Base-by-base conservation (phyloP, 2,329 filamentous ascomycete species). In the Neonectria magnoliae region DNA sequence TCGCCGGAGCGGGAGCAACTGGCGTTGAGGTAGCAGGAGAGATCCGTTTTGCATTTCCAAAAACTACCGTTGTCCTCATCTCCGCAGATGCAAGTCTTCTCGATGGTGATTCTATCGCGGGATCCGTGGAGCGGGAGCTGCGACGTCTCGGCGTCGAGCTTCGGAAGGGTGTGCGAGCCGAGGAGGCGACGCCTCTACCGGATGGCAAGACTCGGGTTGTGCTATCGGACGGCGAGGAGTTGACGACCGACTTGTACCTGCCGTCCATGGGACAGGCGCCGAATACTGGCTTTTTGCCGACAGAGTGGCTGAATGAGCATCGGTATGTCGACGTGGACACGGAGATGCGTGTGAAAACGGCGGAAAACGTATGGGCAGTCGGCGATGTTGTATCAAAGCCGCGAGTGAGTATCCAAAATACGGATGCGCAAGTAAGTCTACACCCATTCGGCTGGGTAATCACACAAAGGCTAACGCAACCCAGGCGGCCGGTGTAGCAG, bases 381-480 rank as follows among this genome's bases (percentile, higher is more conserved):
- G 86, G 86, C 25, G 86, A 88, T 60, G 76, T 86, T 45, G 82
- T 87, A 25, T 83, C 81, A 68, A 81, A 81, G 71, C 84, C 85
- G 22, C 79, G 81, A 25, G 82, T 87, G 6, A 86, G 86, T 1
- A 89, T 89, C 71, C 84, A 90, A 77, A 82, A 87, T 60, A 87
- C 88, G 0, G 88, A 87, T 62, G 85, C 85, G 68, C 85, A 87
- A 74, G 81, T 82, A 61, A 71, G 79, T 71, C 9, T 8, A 38
- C 18, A 20, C 16, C 4, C 38, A 4, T 29, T 25, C 2, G 4
- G 14, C 7, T 16, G 33, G 18, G 6, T 4, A 51, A 14, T 2
- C 16, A 20, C 3, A 4, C n/a, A 33, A 33, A 6, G 18, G 9
- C 50, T 53, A 36, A 58, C n/a, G 4, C 7, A 27, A 14, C 13